Evolutionary conservation across 2,329 filamentous ascomycete species (phyloP).

Genomic region (Cladosporium sp.): DNA sequence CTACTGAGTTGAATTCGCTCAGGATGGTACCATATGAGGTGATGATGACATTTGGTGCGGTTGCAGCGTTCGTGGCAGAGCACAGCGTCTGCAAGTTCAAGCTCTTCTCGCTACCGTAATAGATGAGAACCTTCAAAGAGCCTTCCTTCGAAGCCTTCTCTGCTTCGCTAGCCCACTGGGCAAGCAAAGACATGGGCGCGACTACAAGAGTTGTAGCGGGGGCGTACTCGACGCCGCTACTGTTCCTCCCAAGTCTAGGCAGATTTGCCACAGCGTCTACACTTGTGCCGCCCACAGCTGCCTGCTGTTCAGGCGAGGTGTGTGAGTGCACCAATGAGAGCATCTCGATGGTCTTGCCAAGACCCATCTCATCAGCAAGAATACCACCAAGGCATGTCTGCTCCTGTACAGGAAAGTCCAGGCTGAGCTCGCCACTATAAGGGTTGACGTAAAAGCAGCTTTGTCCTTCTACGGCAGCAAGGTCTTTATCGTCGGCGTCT

Average conservation of each 20-base stretch:
- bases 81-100: conserved; percentile 76
- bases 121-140: conserved; percentile 78
- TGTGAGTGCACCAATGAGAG: conserved; percentile 87
- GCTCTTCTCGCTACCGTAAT: conserved; percentile 85
- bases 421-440: conserved; percentile 88
- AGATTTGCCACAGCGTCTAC: conserved; percentile 55
- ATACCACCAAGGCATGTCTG: conserved; percentile 93
- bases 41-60: conserved; percentile 84
- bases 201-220: conserved; percentile 90
- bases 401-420: conserved; percentile 89
- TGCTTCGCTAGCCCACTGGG: conserved; percentile 95
- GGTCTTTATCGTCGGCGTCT: conserved; percentile 76
- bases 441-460: conserved; percentile 90
- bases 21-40: conserved; percentile 91
- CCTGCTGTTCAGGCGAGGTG: conserved; percentile 46
- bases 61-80: conserved; percentile 65
- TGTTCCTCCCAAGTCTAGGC: conserved; percentile 56
- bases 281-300: conserved; percentile 23
- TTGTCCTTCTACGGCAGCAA: conserved; percentile 63
- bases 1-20: conserved; percentile 79
- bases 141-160: conserved; percentile 83
- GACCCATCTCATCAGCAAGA: conserved; percentile 93
- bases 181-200: conserved; percentile 94
- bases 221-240: conserved; percentile 59
- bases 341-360: conserved; percentile 99